Percentiles rank a stretch among this genome's conserved stretches.
phyloP scores from a whole-genome alignment of 371 early-diverging fungal genomes.

The Lichtheimia hyalospora region DNA sequence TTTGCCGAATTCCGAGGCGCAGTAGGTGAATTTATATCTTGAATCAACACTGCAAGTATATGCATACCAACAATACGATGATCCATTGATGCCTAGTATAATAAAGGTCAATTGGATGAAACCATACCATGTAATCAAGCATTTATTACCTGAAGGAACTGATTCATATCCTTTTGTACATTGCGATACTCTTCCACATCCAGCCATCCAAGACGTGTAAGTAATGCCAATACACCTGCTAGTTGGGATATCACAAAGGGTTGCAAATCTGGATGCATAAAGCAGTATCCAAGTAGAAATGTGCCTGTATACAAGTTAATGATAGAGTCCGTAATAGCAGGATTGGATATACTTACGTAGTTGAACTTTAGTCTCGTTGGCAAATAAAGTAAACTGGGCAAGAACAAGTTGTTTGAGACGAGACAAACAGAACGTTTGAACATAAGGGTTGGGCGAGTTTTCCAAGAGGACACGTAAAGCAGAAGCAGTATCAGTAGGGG shows the following conservation, averaged over 20 bases:
- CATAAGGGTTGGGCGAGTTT: slow-evolving; percentile 68
- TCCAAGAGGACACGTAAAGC: slow-evolving; percentile 72
- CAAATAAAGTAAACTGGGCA: slow-evolving; percentile 71
- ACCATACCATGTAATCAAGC: background rate
- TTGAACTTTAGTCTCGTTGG: slow-evolving; percentile 60
- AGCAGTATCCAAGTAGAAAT: slow-evolving; percentile 70
- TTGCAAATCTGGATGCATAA: slow-evolving; percentile 63
- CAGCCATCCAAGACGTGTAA: slow-evolving; percentile 84
- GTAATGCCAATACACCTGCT: slow-evolving; percentile 69
- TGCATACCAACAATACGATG: slow-evolving; percentile 69
- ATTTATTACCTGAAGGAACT: slow-evolving; percentile 63
- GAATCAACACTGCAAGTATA: slow-evolving; percentile 57
- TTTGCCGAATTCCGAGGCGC: slow-evolving; percentile 62
- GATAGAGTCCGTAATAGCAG: background rate
- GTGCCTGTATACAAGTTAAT: slow-evolving; percentile 31
- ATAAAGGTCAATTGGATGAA: background rate
- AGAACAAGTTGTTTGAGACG: slow-evolving; percentile 69
- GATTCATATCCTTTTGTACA: slow-evolving; percentile 61
- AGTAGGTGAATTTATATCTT: slow-evolving; percentile 65
- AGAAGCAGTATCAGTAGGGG: slow-evolving; percentile 72
- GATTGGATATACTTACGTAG: slow-evolving; percentile 51
- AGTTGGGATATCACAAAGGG: slow-evolving; percentile 69
- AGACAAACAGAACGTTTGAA: slow-evolving; percentile 70
- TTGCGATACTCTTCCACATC: slow-evolving; percentile 71
- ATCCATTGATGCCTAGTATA: slow-evolving; percentile 54